phyloP scores from a whole-genome alignment of 2,329 filamentous ascomycete genomes.

The Juglanconis juglandina region DNA sequence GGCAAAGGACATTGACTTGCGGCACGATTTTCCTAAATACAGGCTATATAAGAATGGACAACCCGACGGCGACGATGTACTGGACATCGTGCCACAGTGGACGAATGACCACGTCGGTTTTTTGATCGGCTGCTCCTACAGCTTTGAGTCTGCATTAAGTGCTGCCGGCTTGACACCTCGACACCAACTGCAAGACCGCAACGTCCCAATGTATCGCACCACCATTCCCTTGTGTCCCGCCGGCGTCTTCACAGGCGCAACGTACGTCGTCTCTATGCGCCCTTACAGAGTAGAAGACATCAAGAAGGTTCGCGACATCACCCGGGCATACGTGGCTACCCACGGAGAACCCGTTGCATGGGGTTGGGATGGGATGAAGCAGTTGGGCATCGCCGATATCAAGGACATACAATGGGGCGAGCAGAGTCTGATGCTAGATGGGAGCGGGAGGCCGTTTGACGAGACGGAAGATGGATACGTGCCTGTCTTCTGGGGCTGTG shows the following conservation, averaged over 20 bases:
- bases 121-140: slow-evolving; percentile 62
- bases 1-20: slow-evolving; percentile 48
- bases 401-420: slow-evolving; percentile 57
- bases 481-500: slow-evolving; percentile 62
- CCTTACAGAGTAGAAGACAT: slow-evolving; percentile 50
- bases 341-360: slow-evolving; percentile 65
- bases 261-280: slow-evolving; percentile 62
- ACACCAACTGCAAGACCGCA: slow-evolving; percentile 45
- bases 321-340: slow-evolving; percentile 50
- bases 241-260: slow-evolving; percentile 52
- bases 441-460: slow-evolving; percentile 30
- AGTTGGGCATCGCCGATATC: slow-evolving; percentile 54
- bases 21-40: slow-evolving; percentile 56
- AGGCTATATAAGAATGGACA: slow-evolving; percentile 53
- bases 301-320: slow-evolving; percentile 51
- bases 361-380: slow-evolving; percentile 55
- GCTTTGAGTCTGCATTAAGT: slow-evolving; percentile 56
- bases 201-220: slow-evolving; percentile 62
- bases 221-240: slow-evolving; percentile 53
- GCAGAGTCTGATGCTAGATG: slow-evolving; percentile 37
- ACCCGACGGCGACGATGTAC: slow-evolving; percentile 33
- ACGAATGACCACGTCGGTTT: slow-evolving; percentile 57
- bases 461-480: slow-evolving; percentile 40
- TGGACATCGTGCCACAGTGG: slow-evolving; percentile 51
- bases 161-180: slow-evolving; percentile 47